Evolutionary conservation across 2,329 filamentous ascomycete species (phyloP).

Genomic region (Thielaviopsis ethacetica): DNA sequence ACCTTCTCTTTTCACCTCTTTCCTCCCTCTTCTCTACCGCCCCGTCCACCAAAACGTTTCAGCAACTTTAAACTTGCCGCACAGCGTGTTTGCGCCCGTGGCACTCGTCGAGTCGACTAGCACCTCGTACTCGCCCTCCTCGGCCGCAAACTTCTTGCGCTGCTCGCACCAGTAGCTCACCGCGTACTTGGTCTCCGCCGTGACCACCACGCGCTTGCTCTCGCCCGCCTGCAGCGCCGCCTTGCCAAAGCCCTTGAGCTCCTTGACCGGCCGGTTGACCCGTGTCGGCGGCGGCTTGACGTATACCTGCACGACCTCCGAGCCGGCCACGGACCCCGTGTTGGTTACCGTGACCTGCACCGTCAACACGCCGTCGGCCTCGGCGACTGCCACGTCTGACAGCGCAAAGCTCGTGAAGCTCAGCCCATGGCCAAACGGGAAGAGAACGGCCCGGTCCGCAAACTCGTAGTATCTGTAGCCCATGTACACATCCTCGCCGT

Average conservation of each 20-base stretch:
- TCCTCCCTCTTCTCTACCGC: constrained; percentile 28
- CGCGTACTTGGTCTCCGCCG: constrained; percentile 44
- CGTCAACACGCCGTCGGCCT: constrained; percentile 45
- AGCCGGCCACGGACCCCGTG: constrained; percentile 35
- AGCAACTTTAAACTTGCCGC: constrained; percentile 35
- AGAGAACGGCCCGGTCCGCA: constrained; percentile 46
- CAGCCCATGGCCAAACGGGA: constrained; percentile 66
- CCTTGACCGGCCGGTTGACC: constrained; percentile 41
- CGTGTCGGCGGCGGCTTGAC: constrained; percentile 32
- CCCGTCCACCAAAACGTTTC: constrained; percentile 55
- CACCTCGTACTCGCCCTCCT: constrained; percentile 48
- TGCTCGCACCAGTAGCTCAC: constrained; percentile 57
- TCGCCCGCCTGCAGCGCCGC: constrained; percentile 44
- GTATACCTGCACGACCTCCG: constrained; percentile 43
- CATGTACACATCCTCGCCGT: constrained; percentile 67
- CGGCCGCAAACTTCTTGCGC: constrained; percentile 45
- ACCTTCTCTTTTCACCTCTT: too few relatives aligned
- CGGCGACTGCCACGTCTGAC: constrained; percentile 30
- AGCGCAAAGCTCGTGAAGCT: constrained; percentile 56
- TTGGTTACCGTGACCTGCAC: constrained; percentile 42
- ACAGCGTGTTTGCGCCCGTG: constrained; percentile 31
- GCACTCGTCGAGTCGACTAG: constrained; percentile 41
- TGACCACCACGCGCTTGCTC: constrained; percentile 38
- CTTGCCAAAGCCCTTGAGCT: constrained; percentile 51
- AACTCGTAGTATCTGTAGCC: constrained; percentile 72